Evolutionary conservation across 1,284 basidiomycete genomes (phyloP).

Genomic region (Heliocybe sulcata): DNA sequence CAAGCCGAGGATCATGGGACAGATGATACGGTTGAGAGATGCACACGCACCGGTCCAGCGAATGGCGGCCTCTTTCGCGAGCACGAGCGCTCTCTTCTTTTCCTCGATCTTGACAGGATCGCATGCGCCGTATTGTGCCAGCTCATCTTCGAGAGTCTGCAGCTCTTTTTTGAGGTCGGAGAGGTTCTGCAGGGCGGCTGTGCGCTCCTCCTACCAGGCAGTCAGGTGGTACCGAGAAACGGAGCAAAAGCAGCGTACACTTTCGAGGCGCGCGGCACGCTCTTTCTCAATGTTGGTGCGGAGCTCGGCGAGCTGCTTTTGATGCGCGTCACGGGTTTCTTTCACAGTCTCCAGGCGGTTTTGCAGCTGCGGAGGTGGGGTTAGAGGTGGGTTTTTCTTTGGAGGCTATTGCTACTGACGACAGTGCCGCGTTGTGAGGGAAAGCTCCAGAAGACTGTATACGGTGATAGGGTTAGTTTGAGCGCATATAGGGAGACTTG

Average conservation of each 20-base stretch:
- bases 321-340: slow-evolving; percentile 37
- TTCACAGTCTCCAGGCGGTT: slow-evolving; percentile 49
- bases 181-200: slow-evolving; percentile 41
- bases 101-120: slow-evolving; percentile 77
- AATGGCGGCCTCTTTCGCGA: slow-evolving; percentile 74
- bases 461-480: neutral
- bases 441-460: slow-evolving; percentile 85
- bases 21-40: neutral
- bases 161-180: slow-evolving; percentile 45
- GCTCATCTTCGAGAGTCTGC: slow-evolving; percentile 55
- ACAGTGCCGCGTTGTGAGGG: slow-evolving; percentile 78
- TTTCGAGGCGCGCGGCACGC: slow-evolving; percentile 51
- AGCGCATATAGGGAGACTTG: neutral
- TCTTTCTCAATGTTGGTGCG: slow-evolving; percentile 42
- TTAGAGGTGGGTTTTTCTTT: neutral
- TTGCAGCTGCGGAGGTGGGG: slow-evolving; percentile 38
- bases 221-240: neutral
- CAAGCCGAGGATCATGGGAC: slow-evolving; percentile 1
- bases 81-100: slow-evolving; percentile 57
- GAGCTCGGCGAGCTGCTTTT: slow-evolving; percentile 42
- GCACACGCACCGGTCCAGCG: slow-evolving; percentile 77
- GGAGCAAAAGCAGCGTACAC: slow-evolving; percentile 36
- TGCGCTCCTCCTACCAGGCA: slow-evolving; percentile 45
- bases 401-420: slow-evolving; percentile 30
- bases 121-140: slow-evolving; percentile 72